A percentile compares a stretch with the other conserved stretches of the same genome.
Conservation (phyloP, 2,329 filamentous ascomycete species). For the Pseudogymnoascus sp. region DNA sequence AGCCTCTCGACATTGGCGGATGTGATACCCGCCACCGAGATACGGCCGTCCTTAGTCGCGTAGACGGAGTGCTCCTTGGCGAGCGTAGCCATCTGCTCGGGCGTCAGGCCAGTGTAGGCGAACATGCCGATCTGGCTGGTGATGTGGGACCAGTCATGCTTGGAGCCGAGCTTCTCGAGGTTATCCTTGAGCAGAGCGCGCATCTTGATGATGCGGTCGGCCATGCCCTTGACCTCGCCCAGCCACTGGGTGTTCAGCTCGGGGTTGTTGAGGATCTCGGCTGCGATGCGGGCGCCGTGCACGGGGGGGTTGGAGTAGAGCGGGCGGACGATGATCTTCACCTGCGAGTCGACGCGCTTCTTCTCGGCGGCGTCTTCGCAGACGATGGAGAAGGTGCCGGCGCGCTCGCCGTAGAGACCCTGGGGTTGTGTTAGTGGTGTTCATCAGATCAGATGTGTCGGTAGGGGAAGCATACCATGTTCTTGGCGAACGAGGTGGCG, state of each 20-base stretch:
- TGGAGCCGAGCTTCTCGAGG: constrained; percentile 88
- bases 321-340: constrained; percentile 96
- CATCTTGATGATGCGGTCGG: constrained; percentile 98
- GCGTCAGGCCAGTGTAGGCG: constrained; percentile 87
- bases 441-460: not conserved
- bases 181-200: constrained; percentile 88
- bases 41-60: constrained; percentile 85
- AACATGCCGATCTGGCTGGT: constrained; percentile 99
- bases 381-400: constrained; percentile 92
- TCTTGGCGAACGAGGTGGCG: constrained; percentile 96
- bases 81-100: constrained; percentile 84
- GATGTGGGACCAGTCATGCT: constrained; percentile 98
- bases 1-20: constrained; percentile 70
- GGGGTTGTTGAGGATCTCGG: constrained; percentile 81
- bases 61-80: constrained; percentile 97
- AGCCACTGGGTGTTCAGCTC: constrained; percentile 90
- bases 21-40: constrained; percentile 80
- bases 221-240: constrained; percentile 95
- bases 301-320: constrained; percentile 98
- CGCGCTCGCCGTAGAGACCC: constrained; percentile 97
- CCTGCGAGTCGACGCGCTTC: constrained; percentile 90
- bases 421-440: constrained; percentile 28
- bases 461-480: constrained; percentile 63
- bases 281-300: constrained; percentile 90
- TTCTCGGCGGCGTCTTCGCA: constrained; percentile 80